Evolutionary conservation across 2,329 filamentous ascomycete genomes (phyloP).

Genomic region (Aspergillus clavatus): DNA sequence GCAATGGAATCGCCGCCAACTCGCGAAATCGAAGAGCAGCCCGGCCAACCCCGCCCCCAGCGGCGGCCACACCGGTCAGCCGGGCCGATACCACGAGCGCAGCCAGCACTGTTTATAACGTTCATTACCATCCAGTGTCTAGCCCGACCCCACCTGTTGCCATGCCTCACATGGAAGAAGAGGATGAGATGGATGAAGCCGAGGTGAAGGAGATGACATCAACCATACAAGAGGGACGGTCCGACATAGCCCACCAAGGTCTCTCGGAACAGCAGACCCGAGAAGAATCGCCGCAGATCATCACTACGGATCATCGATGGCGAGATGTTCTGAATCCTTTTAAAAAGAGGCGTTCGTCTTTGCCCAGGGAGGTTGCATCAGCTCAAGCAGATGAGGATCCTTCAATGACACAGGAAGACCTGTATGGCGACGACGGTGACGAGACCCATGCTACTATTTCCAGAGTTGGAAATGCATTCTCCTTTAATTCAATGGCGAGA

Average conservation of each 20-base stretch:
- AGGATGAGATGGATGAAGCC: slow-evolving; percentile 22
- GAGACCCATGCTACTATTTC: slow-evolving; percentile 42
- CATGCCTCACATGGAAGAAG: slow-evolving; percentile 32
- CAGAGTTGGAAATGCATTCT: slow-evolving; percentile 44
- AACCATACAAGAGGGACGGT: slow-evolving; percentile 10
- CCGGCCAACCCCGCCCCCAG: slow-evolving; percentile 43
- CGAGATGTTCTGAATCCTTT: slow-evolving; percentile 54
- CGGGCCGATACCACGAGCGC: slow-evolving; percentile 58
- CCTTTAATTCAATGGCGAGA: slow-evolving; percentile 44
- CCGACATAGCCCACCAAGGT: slow-evolving; percentile 11
- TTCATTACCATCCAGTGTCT: slow-evolving; percentile 55
- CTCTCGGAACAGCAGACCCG: slow-evolving; percentile 18
- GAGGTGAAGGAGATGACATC: slow-evolving; percentile 23
- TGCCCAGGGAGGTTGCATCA: slow-evolving; percentile 56
- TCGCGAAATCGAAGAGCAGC: slow-evolving; percentile 14
- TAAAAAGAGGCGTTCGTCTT: slow-evolving; percentile 52
- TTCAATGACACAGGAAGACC: slow-evolving; percentile 18
- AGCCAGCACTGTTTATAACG: slow-evolving; percentile 59
- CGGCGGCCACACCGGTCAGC: slow-evolving; percentile 53
- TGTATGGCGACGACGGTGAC: slow-evolving; percentile 40
- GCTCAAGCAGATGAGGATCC: slow-evolving; percentile 48
- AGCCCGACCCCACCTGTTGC: slow-evolving; percentile 44
- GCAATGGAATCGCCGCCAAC: slow-evolving; percentile 9
- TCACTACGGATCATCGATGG: slow-evolving; percentile 40
- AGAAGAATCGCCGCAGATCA: slow-evolving; percentile 31